A percentile compares a stretch with the other conserved stretches of the same genome.
Conservation (phyloP, 441 rosid genomes). For the Adansonia grandidieri region DNA sequence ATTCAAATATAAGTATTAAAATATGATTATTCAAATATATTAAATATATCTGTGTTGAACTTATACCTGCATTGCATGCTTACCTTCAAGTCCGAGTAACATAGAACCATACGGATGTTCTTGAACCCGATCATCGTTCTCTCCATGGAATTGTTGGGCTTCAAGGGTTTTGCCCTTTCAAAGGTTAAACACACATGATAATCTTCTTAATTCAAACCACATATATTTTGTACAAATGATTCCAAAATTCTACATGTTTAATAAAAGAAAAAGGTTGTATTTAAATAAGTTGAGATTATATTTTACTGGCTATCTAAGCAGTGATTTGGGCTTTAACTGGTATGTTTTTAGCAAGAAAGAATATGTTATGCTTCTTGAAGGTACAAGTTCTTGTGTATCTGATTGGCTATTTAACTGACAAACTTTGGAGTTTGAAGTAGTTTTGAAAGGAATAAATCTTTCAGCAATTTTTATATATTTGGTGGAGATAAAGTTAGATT, state of each 20-base stretch:
- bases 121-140: constrained; percentile 29
- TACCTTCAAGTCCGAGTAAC: too few relatives aligned
- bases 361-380: constrained; percentile 23
- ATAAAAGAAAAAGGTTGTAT: constrained; percentile 11
- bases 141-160: constrained; percentile 29
- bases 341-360: background rate
- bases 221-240: constrained; percentile 29
- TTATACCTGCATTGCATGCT: too few relatives aligned
- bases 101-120: constrained; percentile 32
- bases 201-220: constrained; percentile 22
- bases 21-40: too few relatives aligned
- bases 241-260: constrained; percentile 36
- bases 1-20: too few relatives aligned
- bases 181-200: constrained; percentile 29
- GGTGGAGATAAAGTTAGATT: constrained; percentile 4
- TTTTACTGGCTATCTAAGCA: constrained; percentile 15
- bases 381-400: constrained; percentile 9
- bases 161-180: constrained; percentile 31
- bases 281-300: constrained; percentile 17
- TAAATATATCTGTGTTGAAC: too few relatives aligned
- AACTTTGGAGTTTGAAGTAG: constrained; percentile 6
- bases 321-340: constrained; percentile 17
- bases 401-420: constrained; percentile 22
- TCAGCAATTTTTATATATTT: background rate
- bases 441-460: constrained; percentile 14